Evolutionary conservation across 1,139 yeast species (phyloP).

Genomic region (Debaryomyces nepalensis): DNA sequence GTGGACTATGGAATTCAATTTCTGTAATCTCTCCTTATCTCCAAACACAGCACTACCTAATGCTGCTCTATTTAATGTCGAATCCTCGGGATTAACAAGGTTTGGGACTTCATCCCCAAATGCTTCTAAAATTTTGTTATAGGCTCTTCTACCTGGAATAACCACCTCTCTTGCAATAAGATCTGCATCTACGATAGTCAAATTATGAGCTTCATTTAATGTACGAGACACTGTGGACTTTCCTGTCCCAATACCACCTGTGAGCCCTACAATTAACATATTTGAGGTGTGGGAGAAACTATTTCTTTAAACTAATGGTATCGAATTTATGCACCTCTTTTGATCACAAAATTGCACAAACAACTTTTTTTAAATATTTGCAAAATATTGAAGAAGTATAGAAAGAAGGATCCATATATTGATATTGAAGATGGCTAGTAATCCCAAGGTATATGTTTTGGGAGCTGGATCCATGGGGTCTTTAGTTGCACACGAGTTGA

Average conservation of each 20-base stretch:
- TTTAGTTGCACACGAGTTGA: constrained; percentile 44
- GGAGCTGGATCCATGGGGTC: constrained; percentile 54
- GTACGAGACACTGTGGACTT: constrained; percentile 84
- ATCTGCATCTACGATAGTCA: constrained; percentile 87
- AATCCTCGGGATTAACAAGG: constrained; percentile 54
- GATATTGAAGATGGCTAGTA: constrained; percentile 5
- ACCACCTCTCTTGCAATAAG: constrained; percentile 84
- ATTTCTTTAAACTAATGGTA: too few species aligned
- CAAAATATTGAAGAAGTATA: constrained; percentile 1
- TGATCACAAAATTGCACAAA: constrained; percentile 8
- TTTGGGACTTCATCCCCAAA: constrained; percentile 62
- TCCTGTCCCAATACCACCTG: constrained; percentile 97
- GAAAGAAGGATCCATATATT: neutral
- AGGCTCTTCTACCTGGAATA: constrained; percentile 76
- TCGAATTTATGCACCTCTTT: neutral
- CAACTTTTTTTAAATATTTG: constrained; percentile 1
- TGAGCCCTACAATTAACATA: constrained; percentile 90
- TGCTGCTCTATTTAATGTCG: constrained; percentile 65
- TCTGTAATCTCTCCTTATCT: constrained; percentile 54
- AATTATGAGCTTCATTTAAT: constrained; percentile 52
- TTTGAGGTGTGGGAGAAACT: too few species aligned
- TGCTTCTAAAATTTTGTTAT: constrained; percentile 61
- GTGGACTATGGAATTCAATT: constrained; percentile 79
- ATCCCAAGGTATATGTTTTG: constrained; percentile 37
- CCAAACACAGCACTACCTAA: constrained; percentile 83